These are phyloP conservation scores for Penicillium sp. DNA, from an alignment of 2,329 filamentous ascomycete species.

Conservation along the genomic window DNA sequence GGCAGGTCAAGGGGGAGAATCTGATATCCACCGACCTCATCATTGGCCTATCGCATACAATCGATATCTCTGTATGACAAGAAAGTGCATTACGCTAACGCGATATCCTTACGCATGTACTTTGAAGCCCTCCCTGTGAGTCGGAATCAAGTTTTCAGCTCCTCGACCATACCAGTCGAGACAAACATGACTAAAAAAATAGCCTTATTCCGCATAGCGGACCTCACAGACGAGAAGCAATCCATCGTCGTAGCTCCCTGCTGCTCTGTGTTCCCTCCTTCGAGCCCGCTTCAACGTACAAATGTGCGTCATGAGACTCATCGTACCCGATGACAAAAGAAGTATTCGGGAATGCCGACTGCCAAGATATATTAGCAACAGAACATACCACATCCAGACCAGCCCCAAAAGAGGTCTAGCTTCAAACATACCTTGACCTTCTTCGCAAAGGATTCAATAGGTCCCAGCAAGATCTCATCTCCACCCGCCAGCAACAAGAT, in stretches of 20 bases:
- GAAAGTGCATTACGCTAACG: not conserved
- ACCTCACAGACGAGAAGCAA: slow-evolving; percentile 31
- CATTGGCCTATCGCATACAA: not conserved
- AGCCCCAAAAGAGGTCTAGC: not conserved
- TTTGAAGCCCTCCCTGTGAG: no score
- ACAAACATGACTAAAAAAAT: not conserved
- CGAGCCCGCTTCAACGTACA: slow-evolving; percentile 28
- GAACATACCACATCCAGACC: not conserved
- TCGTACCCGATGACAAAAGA: slow-evolving; percentile 33
- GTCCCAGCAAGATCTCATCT: slow-evolving; percentile 56
- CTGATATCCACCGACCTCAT: not conserved
- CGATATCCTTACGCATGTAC: not conserved
- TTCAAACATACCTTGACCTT: slow-evolving; percentile 36
- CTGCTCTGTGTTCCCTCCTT: slow-evolving; percentile 34
- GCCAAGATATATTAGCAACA: slow-evolving; percentile 1
- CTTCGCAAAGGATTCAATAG: slow-evolving; percentile 37
- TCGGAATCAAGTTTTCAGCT: not conserved
- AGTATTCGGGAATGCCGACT: slow-evolving; percentile 37
- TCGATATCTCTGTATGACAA: not conserved
- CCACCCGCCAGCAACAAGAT: slow-evolving; percentile 58
- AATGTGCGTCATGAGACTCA: slow-evolving; percentile 37
- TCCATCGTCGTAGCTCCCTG: slow-evolving; percentile 35
- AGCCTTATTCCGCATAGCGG: not conserved
- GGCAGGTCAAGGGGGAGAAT: not conserved
- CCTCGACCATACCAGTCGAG: not conserved